These are phyloP conservation scores for Suillus decipiens DNA, from an alignment of 768 basidiomycete genomes.

Conservation along the genomic window DNA sequence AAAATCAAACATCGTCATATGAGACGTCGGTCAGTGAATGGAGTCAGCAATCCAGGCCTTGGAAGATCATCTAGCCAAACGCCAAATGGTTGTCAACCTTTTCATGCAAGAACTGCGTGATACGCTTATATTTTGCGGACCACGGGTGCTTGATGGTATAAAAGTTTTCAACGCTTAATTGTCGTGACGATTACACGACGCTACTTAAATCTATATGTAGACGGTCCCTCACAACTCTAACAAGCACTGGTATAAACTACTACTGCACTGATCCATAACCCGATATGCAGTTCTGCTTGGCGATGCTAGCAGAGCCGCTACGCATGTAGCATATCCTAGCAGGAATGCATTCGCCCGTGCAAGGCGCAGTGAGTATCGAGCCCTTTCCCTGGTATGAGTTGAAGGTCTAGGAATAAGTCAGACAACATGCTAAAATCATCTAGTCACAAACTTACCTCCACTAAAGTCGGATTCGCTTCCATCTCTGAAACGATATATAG, in stretches of 20 bases:
- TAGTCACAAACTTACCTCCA: conserved; percentile 46
- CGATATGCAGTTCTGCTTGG: conserved; percentile 53
- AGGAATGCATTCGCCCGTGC: conserved; percentile 58
- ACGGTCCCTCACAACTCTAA: not conserved
- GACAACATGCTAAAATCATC: not conserved
- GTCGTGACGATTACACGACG: not conserved
- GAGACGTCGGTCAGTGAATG: not conserved
- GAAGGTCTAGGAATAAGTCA: conserved; percentile 49
- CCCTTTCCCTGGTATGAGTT: conserved; percentile 73
- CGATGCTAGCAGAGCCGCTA: conserved; percentile 68
- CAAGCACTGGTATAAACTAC: conserved; percentile 15
- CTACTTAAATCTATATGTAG: not conserved
- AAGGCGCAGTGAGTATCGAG: conserved; percentile 53
- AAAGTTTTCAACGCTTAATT: not conserved
- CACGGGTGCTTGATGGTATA: not conserved
- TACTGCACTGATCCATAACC: conserved; percentile 73
- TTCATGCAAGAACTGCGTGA: not conserved
- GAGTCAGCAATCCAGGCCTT: not conserved
- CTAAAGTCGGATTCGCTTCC: conserved; percentile 54
- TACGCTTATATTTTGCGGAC: too few species aligned
- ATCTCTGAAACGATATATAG: conserved; percentile 44
- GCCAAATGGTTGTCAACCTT: not conserved
- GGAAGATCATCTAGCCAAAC: not conserved
- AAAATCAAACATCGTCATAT: not conserved
- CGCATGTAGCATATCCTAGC: conserved; percentile 81